Evolutionary conservation across 345 rosid genomes (phyloP).

Genomic region (Hypericum perforatum): DNA sequence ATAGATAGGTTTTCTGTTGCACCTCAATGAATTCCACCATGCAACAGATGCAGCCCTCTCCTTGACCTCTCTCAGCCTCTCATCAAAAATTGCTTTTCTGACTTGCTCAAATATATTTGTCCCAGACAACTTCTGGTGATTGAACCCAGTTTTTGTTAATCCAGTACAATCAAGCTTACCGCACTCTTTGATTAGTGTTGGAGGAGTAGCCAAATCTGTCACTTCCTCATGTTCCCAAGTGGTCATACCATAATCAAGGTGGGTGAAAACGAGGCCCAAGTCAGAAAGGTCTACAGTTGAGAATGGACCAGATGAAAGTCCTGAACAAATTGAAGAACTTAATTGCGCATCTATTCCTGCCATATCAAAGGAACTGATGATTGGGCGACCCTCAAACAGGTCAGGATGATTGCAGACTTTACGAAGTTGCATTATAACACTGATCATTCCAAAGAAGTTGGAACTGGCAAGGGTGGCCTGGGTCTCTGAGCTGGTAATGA

Average conservation of each 20-base stretch:
- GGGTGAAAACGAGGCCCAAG: constrained; percentile 75
- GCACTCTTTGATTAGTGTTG: constrained; percentile 49
- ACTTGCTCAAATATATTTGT: constrained; percentile 82
- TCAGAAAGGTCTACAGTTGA: constrained; percentile 46
- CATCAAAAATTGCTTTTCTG: constrained; percentile 60
- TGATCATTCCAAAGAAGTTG: constrained; percentile 98
- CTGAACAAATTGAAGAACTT: constrained; percentile 64
- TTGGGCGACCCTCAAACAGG: constrained; percentile 98
- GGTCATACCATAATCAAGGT: constrained; percentile 65
- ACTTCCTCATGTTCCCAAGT: constrained; percentile 88
- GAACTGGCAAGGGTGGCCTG: constrained; percentile 93
- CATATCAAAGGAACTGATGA: constrained; percentile 96
- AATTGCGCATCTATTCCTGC: constrained; percentile 60
- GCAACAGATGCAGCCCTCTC: constrained; percentile 76
- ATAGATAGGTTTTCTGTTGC: constrained; percentile 72
- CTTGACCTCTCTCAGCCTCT: constrained; percentile 64
- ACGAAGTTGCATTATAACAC: constrained; percentile 98
- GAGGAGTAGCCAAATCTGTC: constrained; percentile 63
- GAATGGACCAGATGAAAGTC: constrained; percentile 55
- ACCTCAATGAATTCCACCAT: constrained; percentile 99
- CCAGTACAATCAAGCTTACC: constrained; percentile 27
- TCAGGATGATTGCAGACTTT: constrained; percentile 99
- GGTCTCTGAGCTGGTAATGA: constrained; percentile 97
- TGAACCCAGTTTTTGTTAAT: constrained; percentile 28
- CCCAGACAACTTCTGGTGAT: constrained; percentile 36